Evolutionary conservation across 495 filamentous ascomycete genomes (phyloP), one percentile per base, ranked within the genome.

Genomic region (Penicillium canariense): DNA sequence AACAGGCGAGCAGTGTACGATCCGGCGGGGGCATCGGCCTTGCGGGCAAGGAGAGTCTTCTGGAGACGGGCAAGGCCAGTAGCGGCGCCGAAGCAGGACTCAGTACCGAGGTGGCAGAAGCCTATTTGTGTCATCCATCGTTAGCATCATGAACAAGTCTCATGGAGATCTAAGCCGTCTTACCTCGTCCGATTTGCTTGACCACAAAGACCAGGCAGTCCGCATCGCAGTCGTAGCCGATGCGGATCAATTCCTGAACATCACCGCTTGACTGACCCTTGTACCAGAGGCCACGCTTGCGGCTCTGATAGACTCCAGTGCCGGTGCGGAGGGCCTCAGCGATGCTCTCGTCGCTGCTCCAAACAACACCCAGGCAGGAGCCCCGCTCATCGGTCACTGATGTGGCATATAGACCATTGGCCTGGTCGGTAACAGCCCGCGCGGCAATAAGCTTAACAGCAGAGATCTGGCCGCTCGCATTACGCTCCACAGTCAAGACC

Each of bases 201-300:
- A 97, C 94, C 2, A 87, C 78, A 66, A 96, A 97, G 47, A 87
- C 85, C 54, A 98, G 71, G 54, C 92, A 95, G 72, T 98, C 94
- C 51, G 86, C 84, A 67, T 98, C 94, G 69, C 94, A 98, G 65
- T 98, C 94, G 22, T 89, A 71, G 4, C 88, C 86, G 59, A 98
- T 84, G 31, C 83, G 84, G 20, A 97, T 79, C 47, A 98, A 74
- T 67, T 97, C 85, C 68, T 98, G 94, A 1, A 86, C 87, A 68
- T 97, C 92, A 23, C 94, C 95, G 47, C 92, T 96, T 8, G 87
- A 91, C 30, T 91, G 89, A 20, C 94, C 94, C 72, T 98, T 98
- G 73, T 95, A 90, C 94, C 94, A 98, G 22, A 98, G 72, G 2
- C 93, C 92, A 5, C 93, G 84, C 76, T 96, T 96, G 30, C 94